phyloP scores from a whole-genome alignment of 2,329 filamentous ascomycete species.

The Aspergillus sp. region DNA sequence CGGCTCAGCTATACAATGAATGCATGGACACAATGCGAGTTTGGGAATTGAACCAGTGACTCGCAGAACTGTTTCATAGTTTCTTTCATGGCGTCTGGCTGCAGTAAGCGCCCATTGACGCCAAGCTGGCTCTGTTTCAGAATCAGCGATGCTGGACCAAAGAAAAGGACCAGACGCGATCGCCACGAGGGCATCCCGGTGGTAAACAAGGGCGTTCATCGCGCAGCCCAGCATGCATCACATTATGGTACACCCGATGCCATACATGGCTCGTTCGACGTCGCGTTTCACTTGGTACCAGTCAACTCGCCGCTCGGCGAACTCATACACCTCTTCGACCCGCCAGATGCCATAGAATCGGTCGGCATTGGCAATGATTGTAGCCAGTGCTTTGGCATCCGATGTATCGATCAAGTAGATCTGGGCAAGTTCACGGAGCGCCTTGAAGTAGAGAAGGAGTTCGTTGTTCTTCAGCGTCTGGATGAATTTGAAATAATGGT shows the following conservation, averaged over 20 bases:
- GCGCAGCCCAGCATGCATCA: slow-evolving; percentile 34
- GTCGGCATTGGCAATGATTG: slow-evolving; percentile 84
- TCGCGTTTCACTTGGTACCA: slow-evolving; percentile 85
- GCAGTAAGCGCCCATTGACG: slow-evolving; percentile 7
- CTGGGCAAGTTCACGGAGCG: slow-evolving; percentile 82
- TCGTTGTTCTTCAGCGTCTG: slow-evolving; percentile 72
- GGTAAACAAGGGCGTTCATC: background rate
- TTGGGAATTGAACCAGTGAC: background rate
- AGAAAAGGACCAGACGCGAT: background rate
- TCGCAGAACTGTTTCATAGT: background rate
- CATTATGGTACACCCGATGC: slow-evolving; percentile 80
- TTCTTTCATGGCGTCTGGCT: background rate
- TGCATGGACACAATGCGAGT: background rate
- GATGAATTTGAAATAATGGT: slow-evolving; percentile 81
- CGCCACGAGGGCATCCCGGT: background rate
- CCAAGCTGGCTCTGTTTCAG: slow-evolving; percentile 3
- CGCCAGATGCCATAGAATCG: slow-evolving; percentile 87
- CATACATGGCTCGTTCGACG: slow-evolving; percentile 96
- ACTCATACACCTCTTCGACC: slow-evolving; percentile 95
- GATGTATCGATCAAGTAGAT: slow-evolving; percentile 84
- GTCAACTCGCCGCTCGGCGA: slow-evolving; percentile 84
- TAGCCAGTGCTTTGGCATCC: slow-evolving; percentile 89
- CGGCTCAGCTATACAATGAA: background rate
- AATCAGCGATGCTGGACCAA: background rate
- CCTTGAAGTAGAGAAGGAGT: slow-evolving; percentile 80